These are phyloP conservation scores for Tricholoma terreum DNA, from an alignment of 768 basidiomycete species.

Conservation along the genomic window DNA sequence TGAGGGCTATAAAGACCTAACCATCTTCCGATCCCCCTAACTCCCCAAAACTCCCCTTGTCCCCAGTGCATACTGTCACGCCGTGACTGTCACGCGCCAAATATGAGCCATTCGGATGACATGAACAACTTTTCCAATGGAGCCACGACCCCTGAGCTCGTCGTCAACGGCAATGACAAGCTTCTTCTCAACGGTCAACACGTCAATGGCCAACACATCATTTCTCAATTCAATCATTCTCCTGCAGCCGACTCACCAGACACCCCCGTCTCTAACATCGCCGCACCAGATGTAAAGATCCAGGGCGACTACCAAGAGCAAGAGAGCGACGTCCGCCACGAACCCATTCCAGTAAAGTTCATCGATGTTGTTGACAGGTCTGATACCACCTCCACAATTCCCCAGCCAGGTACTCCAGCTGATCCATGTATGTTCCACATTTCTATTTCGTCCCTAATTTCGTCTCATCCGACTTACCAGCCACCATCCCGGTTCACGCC, in stretches of 20 bases:
- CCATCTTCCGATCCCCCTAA: conserved; percentile 65
- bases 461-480: conserved; percentile 32
- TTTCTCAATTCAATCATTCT: conserved; percentile 29
- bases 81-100: conserved; percentile 75
- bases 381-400: conserved; percentile 42
- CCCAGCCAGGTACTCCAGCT: conserved; percentile 40
- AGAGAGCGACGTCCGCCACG: conserved; percentile 67
- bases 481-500: conserved; percentile 40
- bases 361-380: conserved; percentile 35
- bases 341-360: conserved; percentile 50
- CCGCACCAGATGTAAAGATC: conserved; percentile 56
- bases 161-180: conserved; percentile 39
- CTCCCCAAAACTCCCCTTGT: conserved; percentile 66
- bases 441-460: conserved; percentile 17
- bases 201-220: conserved; percentile 29
- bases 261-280: conserved; percentile 54
- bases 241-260: conserved; percentile 53
- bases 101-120: conserved; percentile 58
- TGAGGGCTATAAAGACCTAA: conserved; percentile 79
- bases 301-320: conserved; percentile 59
- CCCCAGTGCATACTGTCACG: conserved; percentile 47
- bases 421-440: conserved; percentile 48
- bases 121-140: conserved; percentile 28
- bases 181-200: neutral
- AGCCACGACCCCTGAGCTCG: conserved; percentile 24